Percentiles rank a stretch among this genome's conserved stretches.
Conservation (phyloP, 2,329 filamentous ascomycete genomes). For the Cladosporium sp. region DNA sequence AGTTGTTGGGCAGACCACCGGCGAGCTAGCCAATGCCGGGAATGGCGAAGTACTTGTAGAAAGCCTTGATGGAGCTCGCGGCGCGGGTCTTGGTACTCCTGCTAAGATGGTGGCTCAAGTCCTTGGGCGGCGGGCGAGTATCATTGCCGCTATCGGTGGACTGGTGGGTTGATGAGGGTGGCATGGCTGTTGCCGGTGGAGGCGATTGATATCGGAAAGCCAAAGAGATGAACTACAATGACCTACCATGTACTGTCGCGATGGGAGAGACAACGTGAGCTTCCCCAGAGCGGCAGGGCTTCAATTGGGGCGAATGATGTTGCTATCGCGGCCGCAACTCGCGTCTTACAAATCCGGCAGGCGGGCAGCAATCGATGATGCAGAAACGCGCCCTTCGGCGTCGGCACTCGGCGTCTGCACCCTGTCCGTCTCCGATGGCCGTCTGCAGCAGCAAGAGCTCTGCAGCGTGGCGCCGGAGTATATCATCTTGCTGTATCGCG, state of each 20-base stretch:
- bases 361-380: constrained; percentile 9
- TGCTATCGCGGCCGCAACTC: constrained; percentile 1
- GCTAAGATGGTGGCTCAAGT: constrained; percentile 76
- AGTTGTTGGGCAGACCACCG: constrained; percentile 66
- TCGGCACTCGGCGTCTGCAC: background rate
- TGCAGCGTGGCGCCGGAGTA: too few species aligned
- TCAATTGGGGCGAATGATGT: background rate
- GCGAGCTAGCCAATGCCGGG: constrained; percentile 57
- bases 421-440: background rate
- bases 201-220: background rate
- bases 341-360: constrained; percentile 7
- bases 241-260: background rate
- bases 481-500: too few species aligned
- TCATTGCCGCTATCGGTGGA: constrained; percentile 16
- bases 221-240: background rate
- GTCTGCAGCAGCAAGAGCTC: too few species aligned
- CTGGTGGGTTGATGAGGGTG: constrained; percentile 2
- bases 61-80: constrained; percentile 65
- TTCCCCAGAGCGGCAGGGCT: background rate
- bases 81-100: constrained; percentile 58
- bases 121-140: constrained; percentile 49
- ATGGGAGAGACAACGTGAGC: background rate
- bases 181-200: background rate
- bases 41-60: constrained; percentile 76
- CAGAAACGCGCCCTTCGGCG: background rate